Conservation (phyloP, 1,284 basidiomycete species). For the Termitomyces sp. region DNA sequence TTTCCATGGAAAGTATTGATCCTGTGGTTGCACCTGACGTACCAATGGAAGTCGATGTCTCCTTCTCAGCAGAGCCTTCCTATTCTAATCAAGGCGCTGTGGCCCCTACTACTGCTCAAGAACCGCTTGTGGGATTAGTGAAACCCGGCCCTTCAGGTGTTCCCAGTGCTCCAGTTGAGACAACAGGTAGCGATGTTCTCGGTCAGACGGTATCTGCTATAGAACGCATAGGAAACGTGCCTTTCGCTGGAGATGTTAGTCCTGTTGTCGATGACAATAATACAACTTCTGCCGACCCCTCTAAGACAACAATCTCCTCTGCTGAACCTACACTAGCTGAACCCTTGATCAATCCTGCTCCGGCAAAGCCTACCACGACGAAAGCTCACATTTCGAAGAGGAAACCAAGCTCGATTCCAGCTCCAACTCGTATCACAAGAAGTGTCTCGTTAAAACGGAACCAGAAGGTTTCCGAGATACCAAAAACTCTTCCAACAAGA, state of each 20-base stretch:
- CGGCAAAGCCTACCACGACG: slow-evolving; percentile 2
- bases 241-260: not conserved
- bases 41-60: not conserved
- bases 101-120: not conserved
- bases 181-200: no score
- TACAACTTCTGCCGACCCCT: not conserved
- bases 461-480: slow-evolving; percentile 12
- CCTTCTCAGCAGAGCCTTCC: not conserved
- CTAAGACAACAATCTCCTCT: not conserved
- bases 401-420: slow-evolving; percentile 16
- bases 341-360: not conserved
- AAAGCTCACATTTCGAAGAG: slow-evolving; percentile 18
- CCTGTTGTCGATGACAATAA: not conserved
- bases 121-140: not conserved
- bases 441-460: slow-evolving; percentile 24
- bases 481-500: slow-evolving; percentile 9
- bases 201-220: not conserved
- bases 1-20: slow-evolving; percentile 8
- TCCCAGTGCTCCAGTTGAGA: not conserved
- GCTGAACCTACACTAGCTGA: not conserved
- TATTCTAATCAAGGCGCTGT: not conserved
- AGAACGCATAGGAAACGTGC: not conserved
- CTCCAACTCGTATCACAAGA: slow-evolving; percentile 26
- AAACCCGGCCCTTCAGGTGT: not conserved
- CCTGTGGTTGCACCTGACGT: not conserved